A percentile compares a stretch with the other conserved stretches of the same genome.
Evolutionary conservation across 2,329 filamentous ascomycete species (phyloP).

Genomic region (Scedosporium apiospermum): DNA sequence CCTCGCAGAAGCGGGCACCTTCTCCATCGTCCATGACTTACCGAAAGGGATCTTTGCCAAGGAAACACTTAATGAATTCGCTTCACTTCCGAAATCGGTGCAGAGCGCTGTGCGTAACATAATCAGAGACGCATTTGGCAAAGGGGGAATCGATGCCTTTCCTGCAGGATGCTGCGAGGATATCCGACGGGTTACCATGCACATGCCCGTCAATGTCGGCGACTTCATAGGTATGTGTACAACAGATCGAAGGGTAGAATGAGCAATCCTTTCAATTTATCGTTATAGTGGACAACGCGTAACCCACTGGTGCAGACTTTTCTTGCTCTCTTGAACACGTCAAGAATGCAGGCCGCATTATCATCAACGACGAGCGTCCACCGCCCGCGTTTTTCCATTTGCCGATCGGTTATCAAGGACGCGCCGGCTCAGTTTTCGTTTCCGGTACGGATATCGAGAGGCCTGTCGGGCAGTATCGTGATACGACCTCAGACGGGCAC

Average conservation of each 20-base stretch:
- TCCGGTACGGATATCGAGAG: constrained; percentile 58
- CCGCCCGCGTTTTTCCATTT: constrained; percentile 67
- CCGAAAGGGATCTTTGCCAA: background rate
- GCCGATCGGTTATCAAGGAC: constrained; percentile 65
- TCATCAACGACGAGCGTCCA: constrained; percentile 26
- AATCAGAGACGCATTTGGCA: constrained; percentile 38
- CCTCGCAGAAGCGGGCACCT: constrained; percentile 46
- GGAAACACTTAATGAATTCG: background rate
- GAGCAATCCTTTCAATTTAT: constrained; percentile 31
- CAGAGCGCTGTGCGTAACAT: constrained; percentile 55
- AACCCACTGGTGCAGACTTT: constrained; percentile 44
- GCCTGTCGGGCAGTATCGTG: constrained; percentile 58
- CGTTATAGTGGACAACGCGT: constrained; percentile 12
- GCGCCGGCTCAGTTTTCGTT: constrained; percentile 61
- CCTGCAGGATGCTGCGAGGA: constrained; percentile 17
- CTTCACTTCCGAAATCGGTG: background rate
- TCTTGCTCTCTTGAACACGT: constrained; percentile 25
- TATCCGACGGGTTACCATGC: constrained; percentile 45
- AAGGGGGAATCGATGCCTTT: constrained; percentile 5
- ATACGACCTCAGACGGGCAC: constrained; percentile 14
- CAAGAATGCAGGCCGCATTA: constrained; percentile 34
- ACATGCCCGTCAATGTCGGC: constrained; percentile 30
- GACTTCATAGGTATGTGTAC: constrained; percentile 7
- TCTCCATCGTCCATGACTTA: constrained; percentile 9
- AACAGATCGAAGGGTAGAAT: constrained; percentile 38